Evolutionary conservation across 1,284 basidiomycete genomes (phyloP).

Genomic region (Trichosporon faecale): DNA sequence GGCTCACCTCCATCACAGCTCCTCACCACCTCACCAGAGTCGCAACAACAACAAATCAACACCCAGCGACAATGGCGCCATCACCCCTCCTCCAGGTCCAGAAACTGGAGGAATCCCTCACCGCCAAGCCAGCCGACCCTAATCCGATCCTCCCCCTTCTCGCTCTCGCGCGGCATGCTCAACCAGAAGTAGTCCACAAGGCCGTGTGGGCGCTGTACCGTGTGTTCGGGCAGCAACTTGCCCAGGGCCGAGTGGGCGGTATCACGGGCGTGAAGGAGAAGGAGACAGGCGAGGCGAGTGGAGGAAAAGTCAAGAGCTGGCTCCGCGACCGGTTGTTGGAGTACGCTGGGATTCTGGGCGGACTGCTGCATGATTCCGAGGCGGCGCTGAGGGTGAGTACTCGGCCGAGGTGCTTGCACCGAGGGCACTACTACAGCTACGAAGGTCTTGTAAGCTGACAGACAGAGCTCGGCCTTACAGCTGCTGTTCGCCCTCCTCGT

Average conservation of each 20-base stretch:
- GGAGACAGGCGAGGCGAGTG: slow-evolving; percentile 5
- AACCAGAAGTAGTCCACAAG: slow-evolving; percentile 64
- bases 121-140: slow-evolving; percentile 58
- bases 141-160: slow-evolving; percentile 77
- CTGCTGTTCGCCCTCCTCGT: slow-evolving; percentile 78
- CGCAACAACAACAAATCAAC: neutral
- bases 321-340: slow-evolving; percentile 65
- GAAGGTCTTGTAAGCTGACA: neutral
- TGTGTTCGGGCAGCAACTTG: slow-evolving; percentile 67
- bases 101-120: slow-evolving; percentile 38
- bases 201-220: slow-evolving; percentile 78
- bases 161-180: slow-evolving; percentile 53
- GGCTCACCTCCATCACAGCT: neutral
- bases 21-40: neutral
- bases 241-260: slow-evolving; percentile 59
- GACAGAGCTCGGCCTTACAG: slow-evolving; percentile 67
- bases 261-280: slow-evolving; percentile 25
- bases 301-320: slow-evolving; percentile 70
- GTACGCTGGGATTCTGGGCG: slow-evolving; percentile 66
- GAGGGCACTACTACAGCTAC: neutral
- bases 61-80: slow-evolving; percentile 12
- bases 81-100: slow-evolving; percentile 27
- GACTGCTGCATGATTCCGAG: slow-evolving; percentile 71
- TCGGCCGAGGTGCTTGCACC: no score
- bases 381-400: slow-evolving; percentile 59